These are phyloP conservation scores for Metschnikowia dekortorum DNA, from an alignment of 805 yeast species.

Conservation along the genomic window DNA sequence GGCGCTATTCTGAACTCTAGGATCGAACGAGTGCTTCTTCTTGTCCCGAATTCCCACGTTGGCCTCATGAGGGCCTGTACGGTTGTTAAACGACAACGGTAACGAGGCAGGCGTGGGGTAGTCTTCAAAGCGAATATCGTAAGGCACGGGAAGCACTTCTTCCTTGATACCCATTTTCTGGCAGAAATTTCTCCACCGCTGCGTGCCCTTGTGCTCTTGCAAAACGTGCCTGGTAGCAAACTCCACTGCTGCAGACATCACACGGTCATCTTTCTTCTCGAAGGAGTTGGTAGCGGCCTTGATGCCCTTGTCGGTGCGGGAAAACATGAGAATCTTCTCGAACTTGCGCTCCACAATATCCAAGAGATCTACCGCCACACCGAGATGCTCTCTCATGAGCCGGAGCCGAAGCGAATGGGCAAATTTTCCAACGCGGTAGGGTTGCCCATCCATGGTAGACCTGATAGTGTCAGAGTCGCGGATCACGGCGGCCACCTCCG, in stretches of 20 bases:
- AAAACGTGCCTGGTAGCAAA: constrained; percentile 67
- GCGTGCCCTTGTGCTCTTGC: constrained; percentile 44
- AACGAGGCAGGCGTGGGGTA: constrained; percentile 31
- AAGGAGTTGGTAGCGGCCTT: constrained; percentile 44
- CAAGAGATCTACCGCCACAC: constrained; percentile 83
- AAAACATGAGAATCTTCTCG: constrained; percentile 42
- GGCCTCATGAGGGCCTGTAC: constrained; percentile 73
- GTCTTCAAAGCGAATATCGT: constrained; percentile 23
- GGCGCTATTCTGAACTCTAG: constrained; percentile 68
- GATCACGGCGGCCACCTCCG: constrained; percentile 87
- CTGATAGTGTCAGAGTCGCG: constrained; percentile 73
- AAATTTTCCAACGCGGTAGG: constrained; percentile 78
- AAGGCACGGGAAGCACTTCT: constrained; percentile 15
- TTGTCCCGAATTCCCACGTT: constrained; percentile 80
- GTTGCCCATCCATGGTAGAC: constrained; percentile 77
- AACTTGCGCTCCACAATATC: constrained; percentile 79
- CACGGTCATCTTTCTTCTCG: constrained; percentile 24
- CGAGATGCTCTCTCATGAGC: constrained; percentile 94
- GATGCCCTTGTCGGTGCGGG: constrained; percentile 38
- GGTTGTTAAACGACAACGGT: constrained; percentile 70
- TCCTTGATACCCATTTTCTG: constrained; percentile 4
- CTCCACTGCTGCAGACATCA: constrained; percentile 68
- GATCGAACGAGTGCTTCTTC: constrained; percentile 76
- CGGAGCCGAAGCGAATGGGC: constrained; percentile 86
- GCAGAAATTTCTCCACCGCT: constrained; percentile 40